These are phyloP conservation scores for Diaporthe vexans DNA, from an alignment of 2,329 filamentous ascomycete species.

Conservation along the genomic window DNA sequence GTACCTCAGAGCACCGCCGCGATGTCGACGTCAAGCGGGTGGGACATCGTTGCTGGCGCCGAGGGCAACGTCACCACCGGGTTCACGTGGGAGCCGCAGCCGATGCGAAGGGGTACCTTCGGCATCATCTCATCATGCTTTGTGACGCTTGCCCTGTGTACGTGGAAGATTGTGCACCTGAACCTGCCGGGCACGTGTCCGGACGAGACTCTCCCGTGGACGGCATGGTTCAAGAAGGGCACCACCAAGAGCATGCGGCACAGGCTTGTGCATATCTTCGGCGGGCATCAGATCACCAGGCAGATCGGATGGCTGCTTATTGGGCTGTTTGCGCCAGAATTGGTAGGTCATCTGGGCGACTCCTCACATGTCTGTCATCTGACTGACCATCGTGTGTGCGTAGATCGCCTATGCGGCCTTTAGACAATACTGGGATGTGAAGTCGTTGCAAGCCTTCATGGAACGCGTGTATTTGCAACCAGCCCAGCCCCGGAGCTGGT, in stretches of 20 bases:
- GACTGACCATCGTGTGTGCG: background rate
- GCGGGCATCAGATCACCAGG: slow-evolving; percentile 33
- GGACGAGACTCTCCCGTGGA: slow-evolving; percentile 31
- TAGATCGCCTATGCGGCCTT: slow-evolving; percentile 37
- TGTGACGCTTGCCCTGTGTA: slow-evolving; percentile 36
- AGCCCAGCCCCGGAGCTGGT: slow-evolving; percentile 25
- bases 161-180: slow-evolving; percentile 36
- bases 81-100: slow-evolving; percentile 32
- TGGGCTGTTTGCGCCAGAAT: slow-evolving; percentile 33
- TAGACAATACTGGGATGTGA: slow-evolving; percentile 36
- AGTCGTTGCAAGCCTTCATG: slow-evolving; percentile 33
- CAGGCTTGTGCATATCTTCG: slow-evolving; percentile 32
- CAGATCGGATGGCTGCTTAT: slow-evolving; percentile 38
- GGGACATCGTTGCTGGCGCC: slow-evolving; percentile 36
- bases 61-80: slow-evolving; percentile 24
- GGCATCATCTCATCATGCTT: slow-evolving; percentile 34
- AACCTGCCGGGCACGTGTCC: slow-evolving; percentile 36
- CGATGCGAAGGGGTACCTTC: slow-evolving; percentile 31
- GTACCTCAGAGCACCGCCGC: slow-evolving; percentile 5
- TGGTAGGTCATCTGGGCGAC: slow-evolving; percentile 14
- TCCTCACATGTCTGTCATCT: background rate
- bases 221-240: slow-evolving; percentile 29
- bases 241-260: slow-evolving; percentile 30
- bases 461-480: slow-evolving; percentile 30
- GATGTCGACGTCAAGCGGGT: slow-evolving; percentile 21